Evolutionary conservation across 306 rosid species (phyloP), one percentile per base, ranked within the genome.

Genomic region (Nissolia schottii): DNA sequence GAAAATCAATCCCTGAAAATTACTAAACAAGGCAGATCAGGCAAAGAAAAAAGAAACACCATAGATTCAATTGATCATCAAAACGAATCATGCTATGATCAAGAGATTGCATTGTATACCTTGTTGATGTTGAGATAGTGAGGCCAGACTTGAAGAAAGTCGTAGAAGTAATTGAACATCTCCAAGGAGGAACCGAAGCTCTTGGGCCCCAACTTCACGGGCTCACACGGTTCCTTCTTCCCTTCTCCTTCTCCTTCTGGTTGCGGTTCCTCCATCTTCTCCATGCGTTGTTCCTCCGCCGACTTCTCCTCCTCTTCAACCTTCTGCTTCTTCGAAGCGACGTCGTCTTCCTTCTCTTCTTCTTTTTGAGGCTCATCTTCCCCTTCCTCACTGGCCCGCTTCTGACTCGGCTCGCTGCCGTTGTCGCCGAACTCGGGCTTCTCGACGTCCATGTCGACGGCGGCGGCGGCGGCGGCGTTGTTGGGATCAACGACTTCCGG

Each of bases 61-160:
- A 13, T 15, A 76, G 16, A 57, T 59, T 58, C 9, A 68, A 66
- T 12, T 6, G 51, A 27, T 20, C 0, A 40, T 54, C 54, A 19
- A 64, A 20, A 7, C 4, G 13, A 51, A 74, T 46, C 65, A 27
- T 1, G 29, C 25, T 14, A 34, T 34, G 5, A 34, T 34, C 6
- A 43, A 46, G 46, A 3, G 4, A 20, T 13, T 13, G 3, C 1
- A 1, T 1, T 27, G 2, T 37, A 79, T 77, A 93, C 97, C 99
- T 85, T 86, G 82, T 95, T 95, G 46, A 88, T 45, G 65, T 89
- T 85, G 31, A 95, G 56, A 78, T 87, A 70, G 1, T 88, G 85
- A 29, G 99, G 91, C 99, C 99, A 95, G 40, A 73, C 34, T 75
- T 91, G 93, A 40, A 91, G 93, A 51, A 88, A 58, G 57, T 80